Conservation (phyloP, 2,329 filamentous ascomycete genomes). For the Eurotiales sp. region DNA sequence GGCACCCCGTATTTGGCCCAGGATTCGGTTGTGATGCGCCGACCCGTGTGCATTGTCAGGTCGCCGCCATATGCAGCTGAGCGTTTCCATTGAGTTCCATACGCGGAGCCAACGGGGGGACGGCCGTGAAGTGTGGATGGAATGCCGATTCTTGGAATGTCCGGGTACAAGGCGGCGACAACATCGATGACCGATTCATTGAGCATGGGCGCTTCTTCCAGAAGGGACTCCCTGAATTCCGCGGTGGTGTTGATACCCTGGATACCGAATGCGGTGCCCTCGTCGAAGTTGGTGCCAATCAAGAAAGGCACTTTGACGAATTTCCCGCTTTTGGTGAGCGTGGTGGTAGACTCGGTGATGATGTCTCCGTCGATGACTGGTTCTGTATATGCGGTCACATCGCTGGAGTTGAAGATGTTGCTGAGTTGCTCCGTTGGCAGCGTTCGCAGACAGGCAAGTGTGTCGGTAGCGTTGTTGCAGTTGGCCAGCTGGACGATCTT, state of each 20-base stretch:
- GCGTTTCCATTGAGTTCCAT: slow-evolving; percentile 10
- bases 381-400: background rate
- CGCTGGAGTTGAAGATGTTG: slow-evolving; percentile 6
- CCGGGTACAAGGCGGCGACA: slow-evolving; percentile 7
- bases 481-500: slow-evolving; percentile 30
- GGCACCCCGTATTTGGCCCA: slow-evolving; percentile 3
- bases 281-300: slow-evolving; percentile 74
- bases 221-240: background rate
- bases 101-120: background rate
- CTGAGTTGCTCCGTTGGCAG: slow-evolving; percentile 68
- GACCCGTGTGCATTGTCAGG: slow-evolving; percentile 5
- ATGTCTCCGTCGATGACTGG: slow-evolving; percentile 52
- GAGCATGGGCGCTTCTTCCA: background rate
- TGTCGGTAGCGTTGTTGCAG: slow-evolving; percentile 41
- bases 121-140: slow-evolving; percentile 5
- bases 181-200: background rate
- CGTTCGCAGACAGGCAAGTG: slow-evolving; percentile 52
- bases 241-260: slow-evolving; percentile 10
- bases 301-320: slow-evolving; percentile 63
- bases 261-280: slow-evolving; percentile 64
- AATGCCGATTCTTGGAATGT: slow-evolving; percentile 8
- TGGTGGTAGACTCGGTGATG: slow-evolving; percentile 61
- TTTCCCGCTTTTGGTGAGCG: slow-evolving; percentile 49
- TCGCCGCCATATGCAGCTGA: slow-evolving; percentile 12
- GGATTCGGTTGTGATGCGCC: slow-evolving; percentile 5